Evolutionary conservation across 1,139 yeast genomes (phyloP).

Genomic region (Kodamaea suecica): DNA sequence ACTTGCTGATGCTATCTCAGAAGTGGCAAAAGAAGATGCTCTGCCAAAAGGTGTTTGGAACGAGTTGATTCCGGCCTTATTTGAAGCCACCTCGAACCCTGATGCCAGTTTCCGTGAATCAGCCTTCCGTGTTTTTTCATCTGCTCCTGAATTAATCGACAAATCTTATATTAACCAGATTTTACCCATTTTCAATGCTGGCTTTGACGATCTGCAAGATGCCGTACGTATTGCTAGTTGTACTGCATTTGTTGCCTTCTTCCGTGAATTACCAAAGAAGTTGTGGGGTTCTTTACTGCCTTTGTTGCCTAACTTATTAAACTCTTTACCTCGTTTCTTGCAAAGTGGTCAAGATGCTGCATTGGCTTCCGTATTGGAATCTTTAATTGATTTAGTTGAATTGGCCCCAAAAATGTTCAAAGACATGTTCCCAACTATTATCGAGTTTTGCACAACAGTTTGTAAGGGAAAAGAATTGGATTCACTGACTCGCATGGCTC

Average conservation of each 20-base stretch:
- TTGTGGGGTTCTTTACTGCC: constrained; percentile 76
- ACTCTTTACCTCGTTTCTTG: constrained; percentile 81
- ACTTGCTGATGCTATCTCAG: constrained; percentile 90
- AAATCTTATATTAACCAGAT: constrained; percentile 53
- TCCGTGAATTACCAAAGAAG: constrained; percentile 73
- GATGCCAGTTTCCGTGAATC: constrained; percentile 83
- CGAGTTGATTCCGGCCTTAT: constrained; percentile 70
- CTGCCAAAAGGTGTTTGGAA: constrained; percentile 62
- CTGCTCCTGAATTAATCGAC: constrained; percentile 78
- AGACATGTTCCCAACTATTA: constrained; percentile 82
- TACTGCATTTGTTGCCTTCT: constrained; percentile 87
- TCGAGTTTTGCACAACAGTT: constrained; percentile 79
- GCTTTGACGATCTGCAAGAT: constrained; percentile 76
- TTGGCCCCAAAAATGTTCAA: constrained; percentile 93
- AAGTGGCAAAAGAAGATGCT: constrained; percentile 70
- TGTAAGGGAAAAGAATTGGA: constrained; percentile 81
- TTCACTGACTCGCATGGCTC: constrained; percentile 74
- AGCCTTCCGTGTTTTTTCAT: constrained; percentile 81
- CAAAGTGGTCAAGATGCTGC: constrained; percentile 77
- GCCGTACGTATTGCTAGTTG: constrained; percentile 90
- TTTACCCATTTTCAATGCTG: constrained; percentile 69
- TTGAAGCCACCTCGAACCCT: constrained; percentile 60
- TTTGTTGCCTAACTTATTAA: constrained; percentile 76
- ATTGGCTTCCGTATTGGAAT: constrained; percentile 81
- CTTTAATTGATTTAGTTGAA: constrained; percentile 85